Conservation (phyloP, 1,139 yeast species). For the Yamadazyma blattariae region DNA sequence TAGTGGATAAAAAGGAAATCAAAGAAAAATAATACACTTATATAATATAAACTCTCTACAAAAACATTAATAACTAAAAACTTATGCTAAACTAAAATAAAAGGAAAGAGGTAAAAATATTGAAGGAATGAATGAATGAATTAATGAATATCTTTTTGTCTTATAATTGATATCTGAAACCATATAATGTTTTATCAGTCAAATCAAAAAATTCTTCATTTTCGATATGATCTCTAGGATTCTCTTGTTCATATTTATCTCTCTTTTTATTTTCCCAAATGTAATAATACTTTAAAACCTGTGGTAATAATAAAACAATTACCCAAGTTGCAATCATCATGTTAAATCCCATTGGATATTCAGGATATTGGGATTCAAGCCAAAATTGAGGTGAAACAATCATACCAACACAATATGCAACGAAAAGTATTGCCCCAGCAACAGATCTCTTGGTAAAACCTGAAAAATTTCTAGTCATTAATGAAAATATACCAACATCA, state of each 20-base stretch:
- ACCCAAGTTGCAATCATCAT: constrained; percentile 15
- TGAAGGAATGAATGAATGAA: too few relatives aligned
- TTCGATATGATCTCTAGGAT: constrained; percentile 7
- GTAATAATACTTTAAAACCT: constrained; percentile 11
- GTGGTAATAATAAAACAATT: constrained; percentile 10
- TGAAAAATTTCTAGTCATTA: constrained; percentile 23
- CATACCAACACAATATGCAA: constrained; percentile 21
- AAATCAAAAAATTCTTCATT: constrained; percentile 14
- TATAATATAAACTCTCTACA: too few relatives aligned
- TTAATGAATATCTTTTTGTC: too few relatives aligned
- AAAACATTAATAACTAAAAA: too few relatives aligned
- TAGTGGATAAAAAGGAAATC: too few relatives aligned
- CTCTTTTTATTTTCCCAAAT: constrained; percentile 13
- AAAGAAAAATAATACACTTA: too few relatives aligned
- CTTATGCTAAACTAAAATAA: too few relatives aligned
- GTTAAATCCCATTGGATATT: constrained; percentile 22
- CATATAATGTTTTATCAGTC: constrained; percentile 12
- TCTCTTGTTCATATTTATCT: constrained; percentile 16
- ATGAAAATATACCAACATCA: constrained; percentile 22
- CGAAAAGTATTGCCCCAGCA: constrained; percentile 22
- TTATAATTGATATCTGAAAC: constrained; percentile 4
- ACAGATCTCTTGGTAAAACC: constrained; percentile 23
- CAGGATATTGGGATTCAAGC: constrained; percentile 20
- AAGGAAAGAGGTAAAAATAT: too few relatives aligned
- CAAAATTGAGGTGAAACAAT: constrained; percentile 27